Evolutionary conservation across 1,284 basidiomycete genomes (phyloP).

Genomic region (Anthracocystis setariae): DNA sequence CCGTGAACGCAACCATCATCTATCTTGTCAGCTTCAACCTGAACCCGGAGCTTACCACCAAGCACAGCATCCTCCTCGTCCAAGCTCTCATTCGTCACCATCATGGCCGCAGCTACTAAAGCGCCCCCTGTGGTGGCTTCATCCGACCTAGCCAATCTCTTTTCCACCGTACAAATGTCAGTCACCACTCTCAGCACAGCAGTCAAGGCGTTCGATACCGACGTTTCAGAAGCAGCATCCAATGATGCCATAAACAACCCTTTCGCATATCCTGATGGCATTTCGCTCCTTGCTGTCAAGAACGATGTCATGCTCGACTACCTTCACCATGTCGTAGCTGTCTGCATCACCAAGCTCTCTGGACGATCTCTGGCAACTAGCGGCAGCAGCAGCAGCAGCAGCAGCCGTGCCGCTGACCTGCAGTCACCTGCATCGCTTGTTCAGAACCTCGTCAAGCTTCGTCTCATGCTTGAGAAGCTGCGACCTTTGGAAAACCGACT

Average conservation of each 20-base stretch:
- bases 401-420: too few species aligned
- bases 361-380: conserved; percentile 43
- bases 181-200: conserved; percentile 34
- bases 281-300: conserved; percentile 89
- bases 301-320: conserved; percentile 87
- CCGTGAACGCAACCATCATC: too few species aligned
- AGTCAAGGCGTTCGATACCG: conserved; percentile 31
- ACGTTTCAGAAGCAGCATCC: conserved; percentile 17
- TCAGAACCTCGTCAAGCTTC: too few species aligned
- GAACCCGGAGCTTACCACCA: too few species aligned
- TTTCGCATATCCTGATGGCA: conserved; percentile 73
- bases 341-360: conserved; percentile 49
- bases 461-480: conserved; percentile 69
- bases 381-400: conserved; percentile 6
- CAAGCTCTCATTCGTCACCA: neutral
- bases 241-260: conserved; percentile 17
- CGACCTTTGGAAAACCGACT: conserved; percentile 80
- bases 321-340: conserved; percentile 82
- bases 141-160: conserved; percentile 22
- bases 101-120: conserved; percentile 14
- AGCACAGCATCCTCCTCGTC: neutral
- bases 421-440: too few species aligned
- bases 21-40: too few species aligned
- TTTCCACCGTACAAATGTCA: conserved; percentile 28
- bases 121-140: conserved; percentile 11